Evolutionary conservation across 345 rosid species (phyloP), one percentile per base, ranked within the genome.

Genomic region (Eucalyptus marginata): DNA sequence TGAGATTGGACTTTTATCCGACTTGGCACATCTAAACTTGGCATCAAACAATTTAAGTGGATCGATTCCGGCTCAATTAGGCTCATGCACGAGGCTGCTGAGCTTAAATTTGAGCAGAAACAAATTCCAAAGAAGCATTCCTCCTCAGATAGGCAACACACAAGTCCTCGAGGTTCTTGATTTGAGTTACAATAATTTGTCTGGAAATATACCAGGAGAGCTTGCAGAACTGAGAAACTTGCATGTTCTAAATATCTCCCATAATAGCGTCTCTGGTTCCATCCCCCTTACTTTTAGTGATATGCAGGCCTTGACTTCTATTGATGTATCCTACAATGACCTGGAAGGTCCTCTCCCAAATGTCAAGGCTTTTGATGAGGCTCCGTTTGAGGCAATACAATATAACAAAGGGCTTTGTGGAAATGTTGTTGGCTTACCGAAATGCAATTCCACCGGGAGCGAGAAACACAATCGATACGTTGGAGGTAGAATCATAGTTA

Each of bases 11-110:
- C 7, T 59, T 59, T 5, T 11, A 59, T 59, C n/a, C 15, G 15
- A 59, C 13, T 27, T 59, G 66, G 15, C 7, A 59, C 11, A 59
- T 59, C 3, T 59, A 27, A 59, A 1, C 66, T 59, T 59, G 66
- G 66, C n/a, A 59, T 25, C n/a, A 59, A 59, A 25, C 7, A 22
- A 25, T 25, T 24, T 58, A 12, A 58, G 64, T 5, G 64, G 64
- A 24, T 58, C 3, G 0, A 58, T 58, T 24, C 7, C 13, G 0
- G 0, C 27, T 27, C 64, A 27, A 25, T n/a, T 58, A 58, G 64
- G 64, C 3, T 58, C 66, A 59, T 59, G 66, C n/a, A 59, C 0
- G 1, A 11, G 0, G 0, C 11, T 59, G 66, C 0, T 5, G n/a
- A 59, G 29, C n/a, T 59, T 59, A 27, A 59, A 59, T 27, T 59